Percentiles rank a stretch among this genome's conserved stretches.
These are phyloP conservation scores for Fusarium sp. DNA, from an alignment of 2,329 filamentous ascomycete genomes.

Conservation along the genomic window DNA sequence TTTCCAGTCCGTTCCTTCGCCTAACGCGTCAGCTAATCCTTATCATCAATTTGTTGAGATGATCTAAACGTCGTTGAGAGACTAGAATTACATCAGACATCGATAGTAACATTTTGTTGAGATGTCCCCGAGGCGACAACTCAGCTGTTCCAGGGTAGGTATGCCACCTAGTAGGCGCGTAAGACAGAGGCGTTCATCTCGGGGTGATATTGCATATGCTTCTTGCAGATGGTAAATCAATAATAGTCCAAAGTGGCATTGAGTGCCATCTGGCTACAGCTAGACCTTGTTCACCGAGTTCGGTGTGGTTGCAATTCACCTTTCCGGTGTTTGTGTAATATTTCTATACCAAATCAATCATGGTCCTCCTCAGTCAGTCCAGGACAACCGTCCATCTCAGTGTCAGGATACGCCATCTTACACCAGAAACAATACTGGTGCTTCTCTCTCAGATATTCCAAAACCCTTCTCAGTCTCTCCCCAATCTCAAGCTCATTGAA, in stretches of 20 bases:
- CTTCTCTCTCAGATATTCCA: slow-evolving; percentile 75
- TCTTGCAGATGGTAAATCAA: neutral
- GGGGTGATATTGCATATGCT: neutral
- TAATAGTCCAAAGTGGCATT: neutral
- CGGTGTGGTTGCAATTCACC: neutral
- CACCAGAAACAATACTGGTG: slow-evolving; percentile 97
- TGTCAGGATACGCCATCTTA: slow-evolving; percentile 82
- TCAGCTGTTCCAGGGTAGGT: neutral
- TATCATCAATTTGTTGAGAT: slow-evolving; percentile 8
- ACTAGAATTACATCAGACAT: neutral
- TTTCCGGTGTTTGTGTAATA: neutral
- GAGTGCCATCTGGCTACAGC: neutral
- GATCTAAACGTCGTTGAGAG: slow-evolving; percentile 2
- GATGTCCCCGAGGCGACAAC: slow-evolving; percentile 1
- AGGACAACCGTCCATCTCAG: slow-evolving; percentile 86
- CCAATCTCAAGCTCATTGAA: slow-evolving; percentile 76
- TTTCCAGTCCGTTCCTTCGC: neutral
- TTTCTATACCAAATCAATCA: slow-evolving; percentile 51
- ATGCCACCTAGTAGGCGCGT: neutral
- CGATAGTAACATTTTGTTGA: slow-evolving; percentile 14
- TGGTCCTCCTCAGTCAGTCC: slow-evolving; percentile 88
- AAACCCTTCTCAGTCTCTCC: slow-evolving; percentile 74
- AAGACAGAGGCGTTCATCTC: neutral
- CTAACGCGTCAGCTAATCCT: neutral
- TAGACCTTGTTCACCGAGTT: neutral